Percentiles rank a stretch among this genome's conserved stretches.
Evolutionary conservation across 768 basidiomycete genomes (phyloP).

Genomic region (Albatrellus ellisii): DNA sequence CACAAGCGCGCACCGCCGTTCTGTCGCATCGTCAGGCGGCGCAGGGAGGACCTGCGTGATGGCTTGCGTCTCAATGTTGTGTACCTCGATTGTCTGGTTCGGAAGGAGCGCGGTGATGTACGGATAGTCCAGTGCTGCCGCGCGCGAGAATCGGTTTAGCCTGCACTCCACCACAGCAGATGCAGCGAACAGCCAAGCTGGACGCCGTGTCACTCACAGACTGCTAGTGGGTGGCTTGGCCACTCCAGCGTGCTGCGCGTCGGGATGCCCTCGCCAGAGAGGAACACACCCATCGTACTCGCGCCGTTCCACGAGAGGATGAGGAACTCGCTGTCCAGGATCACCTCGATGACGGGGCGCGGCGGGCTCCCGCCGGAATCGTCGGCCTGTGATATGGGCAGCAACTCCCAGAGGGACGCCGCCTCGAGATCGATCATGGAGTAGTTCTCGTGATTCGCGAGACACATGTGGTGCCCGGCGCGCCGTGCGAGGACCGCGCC

Average conservation of each 20-base stretch:
- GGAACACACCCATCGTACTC: constrained; percentile 75
- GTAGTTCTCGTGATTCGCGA: constrained; percentile 65
- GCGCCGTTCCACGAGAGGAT: constrained; percentile 76
- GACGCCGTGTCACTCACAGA: constrained; percentile 39
- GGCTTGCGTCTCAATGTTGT: constrained; percentile 61
- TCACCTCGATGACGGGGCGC: constrained; percentile 63
- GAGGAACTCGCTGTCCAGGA: constrained; percentile 72
- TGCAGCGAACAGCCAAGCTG: neutral
- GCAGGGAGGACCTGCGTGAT: constrained; percentile 59
- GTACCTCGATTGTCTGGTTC: constrained; percentile 69
- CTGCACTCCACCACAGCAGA: neutral
- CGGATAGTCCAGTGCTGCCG: constrained; percentile 66
- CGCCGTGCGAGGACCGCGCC: constrained; percentile 50
- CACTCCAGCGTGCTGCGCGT: constrained; percentile 84
- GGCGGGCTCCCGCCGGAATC: constrained; percentile 26
- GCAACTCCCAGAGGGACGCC: constrained; percentile 53
- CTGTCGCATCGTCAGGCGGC: no score
- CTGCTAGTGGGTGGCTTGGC: constrained; percentile 60
- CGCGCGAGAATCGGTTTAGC: neutral
- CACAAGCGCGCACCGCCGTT: constrained; percentile 2
- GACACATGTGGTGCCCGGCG: constrained; percentile 48
- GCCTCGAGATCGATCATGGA: constrained; percentile 68
- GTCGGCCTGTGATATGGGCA: constrained; percentile 66
- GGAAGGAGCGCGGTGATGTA: constrained; percentile 68
- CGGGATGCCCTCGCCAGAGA: constrained; percentile 77